These are phyloP conservation scores for Grosmannia huntii DNA, from an alignment of 2,329 filamentous ascomycete genomes.

Conservation along the genomic window DNA sequence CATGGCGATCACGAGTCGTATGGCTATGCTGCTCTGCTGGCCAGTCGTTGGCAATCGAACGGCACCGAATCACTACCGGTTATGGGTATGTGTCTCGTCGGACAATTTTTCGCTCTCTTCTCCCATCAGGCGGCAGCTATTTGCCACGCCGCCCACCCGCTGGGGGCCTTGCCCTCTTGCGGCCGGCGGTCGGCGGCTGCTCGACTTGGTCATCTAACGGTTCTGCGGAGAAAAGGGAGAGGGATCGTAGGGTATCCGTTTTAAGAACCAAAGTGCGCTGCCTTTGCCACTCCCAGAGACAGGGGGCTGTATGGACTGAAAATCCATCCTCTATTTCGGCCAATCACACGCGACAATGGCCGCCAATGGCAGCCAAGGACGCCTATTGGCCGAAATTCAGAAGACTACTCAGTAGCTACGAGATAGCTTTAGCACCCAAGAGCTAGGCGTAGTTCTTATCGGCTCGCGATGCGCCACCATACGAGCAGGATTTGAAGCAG, in stretches of 20 bases:
- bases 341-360: neutral
- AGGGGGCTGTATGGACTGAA: neutral
- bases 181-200: too few species aligned
- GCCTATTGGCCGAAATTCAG: neutral
- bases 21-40: neutral
- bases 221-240: neutral
- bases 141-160: neutral
- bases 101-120: neutral
- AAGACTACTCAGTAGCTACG: too few species aligned
- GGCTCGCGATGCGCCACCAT: neutral
- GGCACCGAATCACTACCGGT: neutral
- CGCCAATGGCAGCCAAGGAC: neutral
- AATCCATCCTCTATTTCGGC: neutral
- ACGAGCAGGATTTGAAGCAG: neutral
- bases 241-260: too few species aligned
- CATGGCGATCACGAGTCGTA: neutral
- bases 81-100: neutral
- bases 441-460: too few species aligned
- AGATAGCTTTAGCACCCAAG: neutral
- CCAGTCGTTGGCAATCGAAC: neutral
- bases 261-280: too few species aligned
- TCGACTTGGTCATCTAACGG: neutral
- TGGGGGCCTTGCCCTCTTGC: too few species aligned
- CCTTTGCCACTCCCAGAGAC: neutral
- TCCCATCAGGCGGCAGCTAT: neutral